Conservation (phyloP, 768 basidiomycete species). For the Hericium erinaceus region DNA sequence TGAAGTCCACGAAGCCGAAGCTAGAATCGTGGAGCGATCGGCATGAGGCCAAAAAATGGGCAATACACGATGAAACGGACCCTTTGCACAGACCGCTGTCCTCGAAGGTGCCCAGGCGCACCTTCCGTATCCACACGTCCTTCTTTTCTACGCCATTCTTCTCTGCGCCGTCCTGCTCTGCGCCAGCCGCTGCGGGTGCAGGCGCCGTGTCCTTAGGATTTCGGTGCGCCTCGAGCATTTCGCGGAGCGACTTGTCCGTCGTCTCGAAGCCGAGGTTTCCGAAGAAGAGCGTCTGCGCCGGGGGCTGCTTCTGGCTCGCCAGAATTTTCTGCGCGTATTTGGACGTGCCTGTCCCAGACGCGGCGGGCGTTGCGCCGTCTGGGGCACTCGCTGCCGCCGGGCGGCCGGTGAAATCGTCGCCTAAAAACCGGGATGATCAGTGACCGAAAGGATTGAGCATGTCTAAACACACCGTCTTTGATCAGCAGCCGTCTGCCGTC, state of each 20-base stretch:
- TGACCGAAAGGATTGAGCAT: neutral
- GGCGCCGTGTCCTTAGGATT: conserved; percentile 24
- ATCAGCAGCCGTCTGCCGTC: conserved; percentile 86
- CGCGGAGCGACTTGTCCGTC: conserved; percentile 65
- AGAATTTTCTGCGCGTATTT: conserved; percentile 77
- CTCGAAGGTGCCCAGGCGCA: conserved; percentile 94
- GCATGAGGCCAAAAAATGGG: neutral
- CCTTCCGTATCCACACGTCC: conserved; percentile 61
- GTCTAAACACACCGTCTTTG: conserved; percentile 64
- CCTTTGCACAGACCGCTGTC: conserved; percentile 95
- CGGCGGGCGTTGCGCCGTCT: conserved; percentile 20
- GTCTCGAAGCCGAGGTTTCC: conserved; percentile 92
- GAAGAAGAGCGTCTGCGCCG: conserved; percentile 81
- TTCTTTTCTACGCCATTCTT: conserved; percentile 18
- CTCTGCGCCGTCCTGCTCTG: neutral
- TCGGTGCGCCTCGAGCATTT: conserved; percentile 65
- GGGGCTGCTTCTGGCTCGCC: conserved; percentile 67
- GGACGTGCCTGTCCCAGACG: conserved; percentile 33
- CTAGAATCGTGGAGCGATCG: conserved; percentile 28
- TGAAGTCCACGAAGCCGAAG: conserved; percentile 93
- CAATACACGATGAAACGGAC: conserved; percentile 33
- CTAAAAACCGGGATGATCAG: conserved; percentile 27
- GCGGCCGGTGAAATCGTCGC: conserved; percentile 64
- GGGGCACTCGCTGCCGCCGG: conserved; percentile 37
- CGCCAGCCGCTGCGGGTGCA: neutral